Evolutionary conservation across 2,329 filamentous ascomycete species (phyloP), one percentile per base, ranked within the genome.

Genomic region (Ilyonectria sp.): DNA sequence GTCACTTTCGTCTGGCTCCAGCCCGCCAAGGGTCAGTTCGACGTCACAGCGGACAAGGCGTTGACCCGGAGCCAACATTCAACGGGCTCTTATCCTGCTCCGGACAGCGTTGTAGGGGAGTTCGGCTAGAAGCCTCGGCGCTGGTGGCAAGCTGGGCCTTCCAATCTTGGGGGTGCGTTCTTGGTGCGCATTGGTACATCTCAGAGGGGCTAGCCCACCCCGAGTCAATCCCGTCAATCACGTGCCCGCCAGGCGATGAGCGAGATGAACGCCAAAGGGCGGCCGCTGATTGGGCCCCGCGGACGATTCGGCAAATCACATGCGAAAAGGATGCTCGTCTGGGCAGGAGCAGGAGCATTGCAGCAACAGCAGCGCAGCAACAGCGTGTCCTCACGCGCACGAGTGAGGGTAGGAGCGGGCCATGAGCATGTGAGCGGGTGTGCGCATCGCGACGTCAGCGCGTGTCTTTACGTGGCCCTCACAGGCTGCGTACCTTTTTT

Each of bases 221-320:
- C 54, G 50, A 63, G 19, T 69, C 57, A 55, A 60, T 35, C 55
- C 61, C 31, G 69, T 55, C 13, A 56, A 69, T 75, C 73, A 75
- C 72, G 73, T 75, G 73, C 50, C 53, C n/a, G 17, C 10, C 19
- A 23, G 43, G 9, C 40, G 37, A 44, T 54, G 29, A 26, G 40
- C 26, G 64, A 67, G 60, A 69, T 67, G 63, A 46, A 63, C 21
- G 49, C 46, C 46, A 64, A 70, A 62, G 37, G 43, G 10, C 21
- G 15, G 52, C 43, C 44, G 26, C 52, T 71, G 57, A 77, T 76
- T 77, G 76, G 74, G 58, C 56, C 49, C 46, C 15, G 29, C 55
- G 57, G 63, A 3, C 46, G 56, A 52, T 54, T 69, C 74, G 74
- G 74, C 74, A 71, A 75, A 79, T 80, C 79, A 80, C 79, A 80